Evolutionary conservation across 2,329 filamentous ascomycete species (phyloP), one percentile per base, ranked within the genome.

Genomic region (Periconia sp.): DNA sequence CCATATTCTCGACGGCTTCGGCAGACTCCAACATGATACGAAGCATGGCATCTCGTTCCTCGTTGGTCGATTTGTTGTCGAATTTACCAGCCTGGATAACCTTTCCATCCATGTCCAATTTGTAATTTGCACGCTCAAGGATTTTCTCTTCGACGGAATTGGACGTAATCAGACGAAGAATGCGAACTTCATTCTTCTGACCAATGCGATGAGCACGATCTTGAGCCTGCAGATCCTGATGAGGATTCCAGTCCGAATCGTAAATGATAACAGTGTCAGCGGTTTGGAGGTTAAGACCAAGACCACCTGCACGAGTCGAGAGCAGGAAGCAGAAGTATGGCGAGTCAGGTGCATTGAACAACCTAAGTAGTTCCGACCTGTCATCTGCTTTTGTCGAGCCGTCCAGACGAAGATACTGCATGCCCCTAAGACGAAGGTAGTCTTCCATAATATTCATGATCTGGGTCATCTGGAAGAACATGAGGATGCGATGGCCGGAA

Each of bases 361-460:
- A 79, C 61, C 83, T 87, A 46, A 99, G 76, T 43, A 99, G 79
- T 37, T 96, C 91, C 1, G 92, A 96, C 55, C 94, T 89, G 72
- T 99, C 94, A 64, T 99, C 94, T 1, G 94, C 92, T 70, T 99
- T 99, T 32, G 94, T 99, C 1, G 91, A 94, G 76, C 94, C 94
- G 64, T 99, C 94, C 46, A 99, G 79, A 68, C 94, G 91, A 55
- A 99, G 80, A 68, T 95, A 99, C 63, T 88, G 81, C 56, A 96
- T 79, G 33, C 86, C 87, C 53, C 89, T 83, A 63, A 90, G 87
- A 3, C 92, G 87, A 50, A 99, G 74, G 69, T 95, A 99, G 69
- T 99, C 94, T 61, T 99, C 94, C 94, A 99, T 97, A 64, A 99
- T 99, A 73, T 99, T 96, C 94, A 99, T 99, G 68, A 99, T 99